Evolutionary conservation across 805 yeast genomes (phyloP).

Genomic region (Saccharomyces kudriavzevii): DNA sequence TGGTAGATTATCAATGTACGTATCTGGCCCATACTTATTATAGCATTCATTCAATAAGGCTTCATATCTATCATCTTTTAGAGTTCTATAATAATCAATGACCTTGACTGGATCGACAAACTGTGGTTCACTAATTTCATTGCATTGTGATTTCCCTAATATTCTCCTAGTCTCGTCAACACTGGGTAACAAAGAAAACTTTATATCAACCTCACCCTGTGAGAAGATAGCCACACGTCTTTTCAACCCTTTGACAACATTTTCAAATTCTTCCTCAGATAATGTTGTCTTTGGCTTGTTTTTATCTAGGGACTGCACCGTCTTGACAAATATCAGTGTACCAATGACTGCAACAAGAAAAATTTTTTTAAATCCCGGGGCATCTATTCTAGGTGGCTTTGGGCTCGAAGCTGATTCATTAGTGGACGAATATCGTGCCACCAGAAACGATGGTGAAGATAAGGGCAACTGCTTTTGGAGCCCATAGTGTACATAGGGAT

Average conservation of each 20-base stretch:
- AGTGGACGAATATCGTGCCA: not conserved
- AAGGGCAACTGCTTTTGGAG: not conserved
- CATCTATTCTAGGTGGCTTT: constrained; percentile 12
- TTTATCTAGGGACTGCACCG: constrained; percentile 32
- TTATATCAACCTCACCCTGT: constrained; percentile 35
- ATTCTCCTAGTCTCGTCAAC: constrained; percentile 17
- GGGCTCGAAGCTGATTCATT: not conserved
- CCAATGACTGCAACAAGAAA: constrained; percentile 39
- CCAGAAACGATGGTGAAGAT: not conserved
- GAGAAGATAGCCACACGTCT: constrained; percentile 40
- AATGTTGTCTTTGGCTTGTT: constrained; percentile 30
- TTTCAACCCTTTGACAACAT: constrained; percentile 40
- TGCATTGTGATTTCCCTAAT: constrained; percentile 10
- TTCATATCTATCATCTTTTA: constrained; percentile 40
- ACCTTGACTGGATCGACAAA: constrained; percentile 46
- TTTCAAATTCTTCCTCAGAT: constrained; percentile 36
- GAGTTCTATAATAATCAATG: constrained; percentile 38
- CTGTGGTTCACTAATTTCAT: constrained; percentile 11
- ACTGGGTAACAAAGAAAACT: constrained; percentile 30
- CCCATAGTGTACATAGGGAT: not conserved
- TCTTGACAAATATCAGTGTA: constrained; percentile 35
- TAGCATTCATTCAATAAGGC: constrained; percentile 42
- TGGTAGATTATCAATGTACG: constrained; percentile 28
- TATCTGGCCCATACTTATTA: constrained; percentile 20
- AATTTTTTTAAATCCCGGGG: constrained; percentile 36